Evolutionary conservation across 2,329 filamentous ascomycete genomes (phyloP).

Genomic region (Hypoxylon sp.): DNA sequence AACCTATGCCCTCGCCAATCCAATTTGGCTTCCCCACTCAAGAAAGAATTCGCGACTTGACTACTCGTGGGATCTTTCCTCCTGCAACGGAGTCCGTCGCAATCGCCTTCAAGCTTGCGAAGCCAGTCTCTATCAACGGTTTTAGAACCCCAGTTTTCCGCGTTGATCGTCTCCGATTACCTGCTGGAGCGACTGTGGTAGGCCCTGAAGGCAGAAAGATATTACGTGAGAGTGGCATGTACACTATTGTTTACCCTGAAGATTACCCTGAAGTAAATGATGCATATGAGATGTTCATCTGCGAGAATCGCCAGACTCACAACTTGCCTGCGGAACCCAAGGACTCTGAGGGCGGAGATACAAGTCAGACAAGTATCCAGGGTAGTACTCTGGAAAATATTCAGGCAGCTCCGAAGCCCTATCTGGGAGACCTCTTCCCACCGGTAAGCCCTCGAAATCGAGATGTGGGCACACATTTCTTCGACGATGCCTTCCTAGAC

Average conservation of each 20-base stretch:
- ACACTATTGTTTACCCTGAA: slow-evolving; percentile 8
- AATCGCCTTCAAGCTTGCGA: neutral
- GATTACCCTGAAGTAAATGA: neutral
- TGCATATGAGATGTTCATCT: slow-evolving; percentile 1
- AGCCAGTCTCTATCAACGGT: neutral
- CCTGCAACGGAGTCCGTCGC: neutral
- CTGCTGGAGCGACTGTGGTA: slow-evolving; percentile 3
- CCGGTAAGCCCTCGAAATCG: neutral
- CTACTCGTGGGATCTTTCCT: neutral
- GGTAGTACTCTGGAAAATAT: too few relatives aligned
- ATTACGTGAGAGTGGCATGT: slow-evolving; percentile 7
- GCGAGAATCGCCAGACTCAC: slow-evolving; percentile 10
- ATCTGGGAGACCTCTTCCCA: neutral
- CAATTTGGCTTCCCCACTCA: neutral
- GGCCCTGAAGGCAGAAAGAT: neutral
- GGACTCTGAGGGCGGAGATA: too few relatives aligned
- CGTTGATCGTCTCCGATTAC: slow-evolving; percentile 13
- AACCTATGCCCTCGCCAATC: neutral
- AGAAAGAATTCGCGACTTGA: neutral
- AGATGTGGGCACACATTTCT: neutral
- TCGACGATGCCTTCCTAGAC: neutral
- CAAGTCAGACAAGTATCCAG: too few relatives aligned
- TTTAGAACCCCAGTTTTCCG: neutral
- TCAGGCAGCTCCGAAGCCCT: neutral
- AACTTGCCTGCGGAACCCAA: neutral